These are phyloP conservation scores for Cryptococcus wingfieldii DNA, from an alignment of 1,284 basidiomycete genomes.

Conservation along the genomic window DNA sequence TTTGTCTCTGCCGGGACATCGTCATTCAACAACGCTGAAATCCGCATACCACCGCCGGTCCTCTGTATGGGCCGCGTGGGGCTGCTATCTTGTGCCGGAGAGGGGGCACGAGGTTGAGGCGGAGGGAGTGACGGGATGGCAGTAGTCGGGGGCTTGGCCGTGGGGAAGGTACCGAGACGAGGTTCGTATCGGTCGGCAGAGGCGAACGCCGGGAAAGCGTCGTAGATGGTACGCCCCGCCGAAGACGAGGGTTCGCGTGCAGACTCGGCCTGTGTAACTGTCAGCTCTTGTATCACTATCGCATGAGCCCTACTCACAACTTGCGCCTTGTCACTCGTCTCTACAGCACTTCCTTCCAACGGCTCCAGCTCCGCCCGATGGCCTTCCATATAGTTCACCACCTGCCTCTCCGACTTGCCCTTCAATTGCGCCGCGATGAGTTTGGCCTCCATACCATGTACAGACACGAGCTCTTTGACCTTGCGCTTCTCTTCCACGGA, in stretches of 20 bases:
- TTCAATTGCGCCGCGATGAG: constrained; percentile 68
- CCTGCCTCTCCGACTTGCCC: constrained; percentile 75
- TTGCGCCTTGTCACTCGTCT: not conserved
- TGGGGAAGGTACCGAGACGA: constrained; percentile 39
- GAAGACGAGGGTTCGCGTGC: too few species aligned
- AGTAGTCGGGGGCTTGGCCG: constrained; percentile 12
- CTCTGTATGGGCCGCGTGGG: constrained; percentile 18
- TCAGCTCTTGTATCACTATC: not conserved
- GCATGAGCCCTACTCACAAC: not conserved
- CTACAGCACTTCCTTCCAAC: constrained; percentile 3
- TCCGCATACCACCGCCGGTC: constrained; percentile 40
- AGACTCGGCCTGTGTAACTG: not conserved
- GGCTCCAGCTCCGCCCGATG: constrained; percentile 51
- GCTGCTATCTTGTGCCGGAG: not conserved
- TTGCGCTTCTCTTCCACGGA: constrained; percentile 53
- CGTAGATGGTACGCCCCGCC: constrained; percentile 14
- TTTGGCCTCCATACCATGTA: constrained; percentile 71
- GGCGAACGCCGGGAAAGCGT: constrained; percentile 5
- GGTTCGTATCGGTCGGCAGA: constrained; percentile 20
- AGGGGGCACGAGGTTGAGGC: not conserved
- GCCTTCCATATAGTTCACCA: constrained; percentile 62
- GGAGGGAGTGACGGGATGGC: not conserved
- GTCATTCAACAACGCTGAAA: constrained; percentile 42
- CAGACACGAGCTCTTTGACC: constrained; percentile 62
- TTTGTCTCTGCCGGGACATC: constrained; percentile 13